A percentile compares a stretch with the other conserved stretches of the same genome.
These are phyloP conservation scores for Carallia pectinifolia DNA, from an alignment of 345 rosid species.

Conservation along the genomic window DNA sequence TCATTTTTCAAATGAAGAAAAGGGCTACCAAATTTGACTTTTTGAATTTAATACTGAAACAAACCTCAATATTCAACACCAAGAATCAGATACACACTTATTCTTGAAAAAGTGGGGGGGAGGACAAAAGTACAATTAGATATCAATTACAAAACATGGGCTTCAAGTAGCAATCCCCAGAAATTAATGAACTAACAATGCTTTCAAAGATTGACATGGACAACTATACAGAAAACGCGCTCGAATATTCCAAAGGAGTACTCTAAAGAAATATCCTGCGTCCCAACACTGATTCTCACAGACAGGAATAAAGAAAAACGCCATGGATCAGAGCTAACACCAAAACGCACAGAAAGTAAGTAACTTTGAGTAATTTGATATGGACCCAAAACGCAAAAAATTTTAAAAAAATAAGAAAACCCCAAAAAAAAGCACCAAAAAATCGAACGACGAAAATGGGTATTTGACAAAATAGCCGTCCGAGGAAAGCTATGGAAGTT, in stretches of 20 bases:
- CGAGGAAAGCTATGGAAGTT: background rate
- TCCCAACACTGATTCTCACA: background rate
- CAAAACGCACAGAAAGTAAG: background rate
- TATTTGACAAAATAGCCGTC: background rate
- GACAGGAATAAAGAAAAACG: background rate
- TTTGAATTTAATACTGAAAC: no score
- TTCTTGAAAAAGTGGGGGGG: background rate
- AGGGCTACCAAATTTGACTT: no score
- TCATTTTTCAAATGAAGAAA: background rate
- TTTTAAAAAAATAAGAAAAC: background rate
- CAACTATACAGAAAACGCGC: background rate
- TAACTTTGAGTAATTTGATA: constrained; percentile 13
- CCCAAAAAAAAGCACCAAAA: background rate
- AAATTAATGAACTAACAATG: constrained; percentile 6
- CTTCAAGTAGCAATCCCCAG: constrained; percentile 2
- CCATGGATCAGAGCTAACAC: background rate
- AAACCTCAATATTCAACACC: no score
- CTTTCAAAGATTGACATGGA: background rate
- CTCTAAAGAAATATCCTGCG: background rate
- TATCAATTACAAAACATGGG: background rate
- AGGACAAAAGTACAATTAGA: background rate
- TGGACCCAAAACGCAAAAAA: constrained; percentile 6
- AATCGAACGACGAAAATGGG: constrained; percentile 5
- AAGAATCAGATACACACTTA: background rate
- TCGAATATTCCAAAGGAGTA: no score